A percentile compares a stretch with the other conserved stretches of the same genome.
These are phyloP conservation scores for Ustilago vetiveriae DNA, from an alignment of 1,284 basidiomycete genomes.

Conservation along the genomic window DNA sequence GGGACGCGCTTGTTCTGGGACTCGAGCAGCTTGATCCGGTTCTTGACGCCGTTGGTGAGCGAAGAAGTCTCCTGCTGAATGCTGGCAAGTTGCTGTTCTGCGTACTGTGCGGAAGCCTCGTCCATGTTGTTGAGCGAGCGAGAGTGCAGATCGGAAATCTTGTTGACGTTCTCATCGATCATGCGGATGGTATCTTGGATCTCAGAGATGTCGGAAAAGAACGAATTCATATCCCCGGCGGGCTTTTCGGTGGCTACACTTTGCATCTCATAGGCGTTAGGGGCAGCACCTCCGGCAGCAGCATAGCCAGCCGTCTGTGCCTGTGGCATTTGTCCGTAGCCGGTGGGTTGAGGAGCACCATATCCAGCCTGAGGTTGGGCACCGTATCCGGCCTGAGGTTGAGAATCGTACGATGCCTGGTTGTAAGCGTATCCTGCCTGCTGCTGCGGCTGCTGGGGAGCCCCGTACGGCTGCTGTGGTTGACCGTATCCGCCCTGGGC, in stretches of 20 bases:
- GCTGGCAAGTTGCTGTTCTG: constrained; percentile 58
- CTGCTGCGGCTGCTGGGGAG: constrained; percentile 29
- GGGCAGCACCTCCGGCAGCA: constrained; percentile 11
- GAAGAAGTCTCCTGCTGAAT: constrained; percentile 60
- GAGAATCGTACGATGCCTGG: constrained; percentile 19
- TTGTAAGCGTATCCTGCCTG: constrained; percentile 30
- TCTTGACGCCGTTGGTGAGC: constrained; percentile 64
- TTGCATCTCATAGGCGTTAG: constrained; percentile 55
- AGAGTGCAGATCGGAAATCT: constrained; percentile 65
- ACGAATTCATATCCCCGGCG: constrained; percentile 52
- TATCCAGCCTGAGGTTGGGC: constrained; percentile 11
- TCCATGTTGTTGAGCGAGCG: constrained; percentile 66
- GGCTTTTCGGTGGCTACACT: constrained; percentile 45
- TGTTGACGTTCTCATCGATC: constrained; percentile 65
- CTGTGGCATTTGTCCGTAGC: constrained; percentile 38
- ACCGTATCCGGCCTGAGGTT: constrained; percentile 22
- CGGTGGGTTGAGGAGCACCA: constrained; percentile 8
- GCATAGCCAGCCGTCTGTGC: constrained; percentile 25
- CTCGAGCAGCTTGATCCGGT: constrained; percentile 62
- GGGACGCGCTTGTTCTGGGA: constrained; percentile 53
- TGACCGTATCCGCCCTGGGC: constrained; percentile 35
- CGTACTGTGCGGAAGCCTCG: constrained; percentile 63
- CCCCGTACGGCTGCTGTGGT: constrained; percentile 18
- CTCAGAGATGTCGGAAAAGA: constrained; percentile 62
- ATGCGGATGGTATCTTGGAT: constrained; percentile 64